Conservation (phyloP, 1,284 basidiomycete genomes). For the Cerrena zonata region DNA sequence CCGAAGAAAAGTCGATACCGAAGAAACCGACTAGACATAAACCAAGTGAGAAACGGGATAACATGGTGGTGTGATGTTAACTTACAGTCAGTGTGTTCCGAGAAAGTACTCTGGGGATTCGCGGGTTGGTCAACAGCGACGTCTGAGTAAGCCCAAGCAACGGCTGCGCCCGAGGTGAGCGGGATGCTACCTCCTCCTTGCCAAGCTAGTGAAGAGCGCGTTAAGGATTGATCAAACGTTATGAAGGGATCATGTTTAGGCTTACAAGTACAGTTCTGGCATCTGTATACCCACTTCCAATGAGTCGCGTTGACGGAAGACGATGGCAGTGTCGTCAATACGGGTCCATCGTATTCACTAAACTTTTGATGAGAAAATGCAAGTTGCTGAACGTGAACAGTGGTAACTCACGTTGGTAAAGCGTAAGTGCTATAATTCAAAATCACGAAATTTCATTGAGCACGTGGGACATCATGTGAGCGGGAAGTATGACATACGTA, state of each 20-base stretch:
- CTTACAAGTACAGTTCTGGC: constrained; percentile 33
- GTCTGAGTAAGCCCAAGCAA: constrained; percentile 48
- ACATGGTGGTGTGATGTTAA: not conserved
- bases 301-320: constrained; percentile 29
- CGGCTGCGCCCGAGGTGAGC: constrained; percentile 34
- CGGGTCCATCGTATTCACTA: constrained; percentile 25
- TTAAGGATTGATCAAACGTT: not conserved
- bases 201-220: constrained; percentile 17
- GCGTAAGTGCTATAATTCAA: not conserved
- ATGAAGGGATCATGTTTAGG: constrained; percentile 1
- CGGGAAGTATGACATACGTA: constrained; percentile 46
- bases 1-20: constrained; percentile 43
- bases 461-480: no score
- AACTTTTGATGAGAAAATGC: not conserved
- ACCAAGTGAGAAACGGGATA: not conserved
- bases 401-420: not conserved
- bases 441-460: constrained; percentile 5
- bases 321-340: constrained; percentile 26
- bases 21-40: constrained; percentile 48
- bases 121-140: constrained; percentile 33
- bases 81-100: constrained; percentile 43
- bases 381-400: not conserved
- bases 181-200: constrained; percentile 33
- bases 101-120: constrained; percentile 34
- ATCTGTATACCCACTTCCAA: constrained; percentile 32